Evolutionary conservation across 2,329 filamentous ascomycete species (phyloP).

Genomic region (Alternaria sp.): DNA sequence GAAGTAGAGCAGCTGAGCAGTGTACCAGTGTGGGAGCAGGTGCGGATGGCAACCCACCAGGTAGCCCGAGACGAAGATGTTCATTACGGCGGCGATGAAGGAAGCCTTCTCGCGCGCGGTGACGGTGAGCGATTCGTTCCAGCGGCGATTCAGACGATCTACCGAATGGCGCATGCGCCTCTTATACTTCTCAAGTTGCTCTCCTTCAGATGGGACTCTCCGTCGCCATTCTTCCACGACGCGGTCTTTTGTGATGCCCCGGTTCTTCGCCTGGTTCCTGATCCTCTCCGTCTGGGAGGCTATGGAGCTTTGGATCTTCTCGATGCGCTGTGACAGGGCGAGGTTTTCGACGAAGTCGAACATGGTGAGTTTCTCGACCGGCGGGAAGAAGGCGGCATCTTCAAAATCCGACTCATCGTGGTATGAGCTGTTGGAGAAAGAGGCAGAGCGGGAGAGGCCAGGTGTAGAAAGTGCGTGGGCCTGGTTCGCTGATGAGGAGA

Average conservation of each 20-base stretch:
- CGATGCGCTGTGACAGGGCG: slow-evolving; percentile 85
- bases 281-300: slow-evolving; percentile 86
- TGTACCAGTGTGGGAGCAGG: slow-evolving; percentile 94
- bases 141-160: slow-evolving; percentile 83
- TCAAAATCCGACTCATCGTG: slow-evolving; percentile 88
- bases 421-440: slow-evolving; percentile 86
- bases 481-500: slow-evolving; percentile 57
- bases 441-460: slow-evolving; percentile 75
- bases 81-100: slow-evolving; percentile 95
- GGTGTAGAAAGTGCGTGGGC: slow-evolving; percentile 56
- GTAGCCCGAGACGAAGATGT: slow-evolving; percentile 96
- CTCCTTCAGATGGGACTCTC: slow-evolving; percentile 84
- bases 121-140: slow-evolving; percentile 89
- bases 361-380: slow-evolving; percentile 86
- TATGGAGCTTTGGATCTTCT: slow-evolving; percentile 85
- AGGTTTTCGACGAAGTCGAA: slow-evolving; percentile 95
- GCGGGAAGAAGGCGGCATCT: slow-evolving; percentile 67
- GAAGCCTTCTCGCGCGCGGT: slow-evolving; percentile 92
- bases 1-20: slow-evolving; percentile 85
- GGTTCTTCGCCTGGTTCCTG: slow-evolving; percentile 80
- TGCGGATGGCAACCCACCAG: slow-evolving; percentile 85
- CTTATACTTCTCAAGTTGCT: slow-evolving; percentile 90
- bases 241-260: slow-evolving; percentile 81
- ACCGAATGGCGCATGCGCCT: slow-evolving; percentile 87
- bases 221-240: slow-evolving; percentile 94